phyloP scores from a whole-genome alignment of 768 basidiomycete genomes.

The Zangia roseola region DNA sequence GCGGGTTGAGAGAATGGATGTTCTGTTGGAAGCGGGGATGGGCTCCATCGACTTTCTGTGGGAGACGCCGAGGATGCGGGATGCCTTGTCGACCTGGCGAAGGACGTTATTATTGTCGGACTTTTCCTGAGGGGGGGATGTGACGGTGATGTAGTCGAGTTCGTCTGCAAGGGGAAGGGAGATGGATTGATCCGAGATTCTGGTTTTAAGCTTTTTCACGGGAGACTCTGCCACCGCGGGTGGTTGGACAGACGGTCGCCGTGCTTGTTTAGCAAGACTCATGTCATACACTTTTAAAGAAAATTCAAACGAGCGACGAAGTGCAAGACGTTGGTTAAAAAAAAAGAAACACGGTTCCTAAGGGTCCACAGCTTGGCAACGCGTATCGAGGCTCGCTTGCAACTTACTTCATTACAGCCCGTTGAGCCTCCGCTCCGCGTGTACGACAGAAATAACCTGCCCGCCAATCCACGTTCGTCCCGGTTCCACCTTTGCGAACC shows the following conservation, averaged over 20 bases:
- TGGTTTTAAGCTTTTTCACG: slow-evolving; percentile 47
- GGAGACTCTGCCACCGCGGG: slow-evolving; percentile 34
- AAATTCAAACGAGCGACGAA: background rate
- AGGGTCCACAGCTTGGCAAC: too few species aligned
- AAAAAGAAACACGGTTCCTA: background rate
- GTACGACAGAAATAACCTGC: slow-evolving; percentile 59
- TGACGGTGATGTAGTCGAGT: slow-evolving; percentile 69
- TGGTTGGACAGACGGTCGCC: slow-evolving; percentile 20
- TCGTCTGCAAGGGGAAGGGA: slow-evolving; percentile 56
- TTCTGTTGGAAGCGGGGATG: slow-evolving; percentile 73
- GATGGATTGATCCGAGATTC: slow-evolving; percentile 50
- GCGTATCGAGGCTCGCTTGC: background rate
- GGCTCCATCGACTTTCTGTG: slow-evolving; percentile 83
- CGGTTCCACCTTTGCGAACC: slow-evolving; percentile 60
- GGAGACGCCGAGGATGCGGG: slow-evolving; percentile 71
- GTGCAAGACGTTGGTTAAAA: background rate
- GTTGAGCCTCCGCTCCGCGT: slow-evolving; percentile 25
- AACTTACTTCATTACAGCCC: too few species aligned
- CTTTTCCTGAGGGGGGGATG: slow-evolving; percentile 25
- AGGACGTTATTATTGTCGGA: slow-evolving; percentile 34
- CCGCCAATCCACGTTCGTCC: slow-evolving; percentile 76
- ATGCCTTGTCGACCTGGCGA: slow-evolving; percentile 67
- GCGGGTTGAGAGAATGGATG: slow-evolving; percentile 73
- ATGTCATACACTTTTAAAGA: slow-evolving; percentile 3
- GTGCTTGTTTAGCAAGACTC: slow-evolving; percentile 16